These are phyloP conservation scores for Coemansia sp. DNA, from an alignment of 192 early-diverging fungal genomes.

Conservation along the genomic window DNA sequence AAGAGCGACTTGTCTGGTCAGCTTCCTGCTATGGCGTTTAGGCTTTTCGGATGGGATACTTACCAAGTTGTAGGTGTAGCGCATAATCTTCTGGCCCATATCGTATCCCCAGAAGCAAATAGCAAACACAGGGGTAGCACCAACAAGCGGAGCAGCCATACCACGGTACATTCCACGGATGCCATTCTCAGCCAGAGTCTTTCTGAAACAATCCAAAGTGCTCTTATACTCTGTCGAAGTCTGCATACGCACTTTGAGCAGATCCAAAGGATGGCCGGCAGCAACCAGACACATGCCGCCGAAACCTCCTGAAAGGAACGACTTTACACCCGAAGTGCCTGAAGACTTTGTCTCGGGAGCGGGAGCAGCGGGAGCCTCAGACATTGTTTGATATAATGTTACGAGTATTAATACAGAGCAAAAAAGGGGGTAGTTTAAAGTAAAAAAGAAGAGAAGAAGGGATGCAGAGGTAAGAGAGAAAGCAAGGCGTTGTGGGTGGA, in stretches of 20 bases:
- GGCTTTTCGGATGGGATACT: too few species aligned
- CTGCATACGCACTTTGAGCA: conserved; percentile 94
- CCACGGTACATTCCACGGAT: conserved; percentile 91
- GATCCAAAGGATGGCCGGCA: conserved; percentile 79
- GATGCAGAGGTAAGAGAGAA: too few species aligned
- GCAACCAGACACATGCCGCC: conserved; percentile 80
- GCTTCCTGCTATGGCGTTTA: neutral
- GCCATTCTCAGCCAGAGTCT: conserved; percentile 90
- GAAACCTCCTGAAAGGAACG: conserved; percentile 89
- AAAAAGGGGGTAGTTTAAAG: conserved; percentile 2
- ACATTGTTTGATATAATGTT: neutral
- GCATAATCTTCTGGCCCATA: conserved; percentile 50
- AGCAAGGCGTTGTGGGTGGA: too few species aligned
- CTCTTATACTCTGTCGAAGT: conserved; percentile 85
- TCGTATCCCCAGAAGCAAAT: conserved; percentile 83
- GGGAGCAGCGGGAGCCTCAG: too few species aligned
- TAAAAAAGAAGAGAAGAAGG: conserved; percentile 6
- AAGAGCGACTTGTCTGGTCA: conserved; percentile 6
- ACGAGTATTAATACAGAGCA: neutral
- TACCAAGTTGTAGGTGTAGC: conserved; percentile 40
- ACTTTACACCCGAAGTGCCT: conserved; percentile 61
- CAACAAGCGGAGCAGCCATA: conserved; percentile 88
- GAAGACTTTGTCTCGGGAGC: too few species aligned
- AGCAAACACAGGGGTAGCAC: conserved; percentile 95
- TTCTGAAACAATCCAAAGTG: conserved; percentile 84